phyloP scores from a whole-genome alignment of 2,329 filamentous ascomycete genomes.

The Penicillium occitanis region DNA sequence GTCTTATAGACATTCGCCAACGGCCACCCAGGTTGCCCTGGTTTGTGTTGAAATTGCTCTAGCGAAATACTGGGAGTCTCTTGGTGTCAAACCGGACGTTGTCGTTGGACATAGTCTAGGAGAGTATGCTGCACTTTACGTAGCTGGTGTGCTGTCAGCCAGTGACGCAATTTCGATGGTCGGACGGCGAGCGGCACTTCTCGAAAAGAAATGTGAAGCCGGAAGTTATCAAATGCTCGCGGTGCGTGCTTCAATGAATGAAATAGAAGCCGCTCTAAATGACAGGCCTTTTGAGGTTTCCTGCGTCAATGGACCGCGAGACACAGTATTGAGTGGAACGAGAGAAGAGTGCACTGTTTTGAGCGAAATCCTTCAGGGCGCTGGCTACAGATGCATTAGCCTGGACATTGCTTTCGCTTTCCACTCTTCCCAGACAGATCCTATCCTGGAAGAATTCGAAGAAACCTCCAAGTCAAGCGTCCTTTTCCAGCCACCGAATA shows the following conservation, averaged over 20 bases:
- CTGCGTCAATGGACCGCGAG: constrained; percentile 73
- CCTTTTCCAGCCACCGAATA: constrained; percentile 39
- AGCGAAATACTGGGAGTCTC: constrained; percentile 33
- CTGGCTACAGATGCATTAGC: constrained; percentile 61
- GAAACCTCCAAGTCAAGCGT: constrained; percentile 46
- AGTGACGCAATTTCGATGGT: constrained; percentile 61
- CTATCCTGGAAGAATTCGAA: constrained; percentile 62
- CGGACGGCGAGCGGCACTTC: constrained; percentile 64
- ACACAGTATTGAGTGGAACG: constrained; percentile 67
- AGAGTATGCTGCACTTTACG: constrained; percentile 41
- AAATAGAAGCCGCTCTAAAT: constrained; percentile 49
- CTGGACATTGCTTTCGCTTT: constrained; percentile 67
- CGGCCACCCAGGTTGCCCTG: constrained; percentile 41
- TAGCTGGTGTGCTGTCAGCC: constrained; percentile 37
- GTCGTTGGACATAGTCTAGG: constrained; percentile 40
- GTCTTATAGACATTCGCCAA: constrained; percentile 23
- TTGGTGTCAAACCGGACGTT: constrained; percentile 30
- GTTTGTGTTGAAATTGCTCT: constrained; percentile 46
- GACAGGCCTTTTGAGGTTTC: constrained; percentile 53
- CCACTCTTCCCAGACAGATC: constrained; percentile 65
- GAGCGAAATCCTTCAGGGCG: constrained; percentile 59
- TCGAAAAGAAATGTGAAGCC: constrained; percentile 64
- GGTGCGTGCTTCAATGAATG: constrained; percentile 44
- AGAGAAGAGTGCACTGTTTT: constrained; percentile 32
- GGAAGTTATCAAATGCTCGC: constrained; percentile 67